Conservation (phyloP, 2,329 filamentous ascomycete species). For the Aureobasidium sp. region DNA sequence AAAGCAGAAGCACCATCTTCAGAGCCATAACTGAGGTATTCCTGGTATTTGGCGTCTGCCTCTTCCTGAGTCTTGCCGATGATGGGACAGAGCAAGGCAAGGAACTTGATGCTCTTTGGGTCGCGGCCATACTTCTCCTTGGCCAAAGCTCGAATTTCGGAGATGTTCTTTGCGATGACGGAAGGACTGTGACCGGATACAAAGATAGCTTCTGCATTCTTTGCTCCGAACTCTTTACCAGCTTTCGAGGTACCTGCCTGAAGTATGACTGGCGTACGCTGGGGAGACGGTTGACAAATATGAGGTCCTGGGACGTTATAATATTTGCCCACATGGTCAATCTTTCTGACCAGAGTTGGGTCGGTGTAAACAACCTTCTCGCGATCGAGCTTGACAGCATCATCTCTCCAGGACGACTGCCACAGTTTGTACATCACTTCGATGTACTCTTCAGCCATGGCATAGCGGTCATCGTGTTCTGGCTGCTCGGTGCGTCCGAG, state of each 20-base stretch:
- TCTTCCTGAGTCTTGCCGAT: conserved; percentile 60
- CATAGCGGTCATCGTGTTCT: conserved; percentile 60
- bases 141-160: not conserved
- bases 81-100: conserved; percentile 60
- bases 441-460: conserved; percentile 57
- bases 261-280: conserved; percentile 61
- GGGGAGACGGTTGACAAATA: conserved; percentile 58
- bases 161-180: conserved; percentile 37
- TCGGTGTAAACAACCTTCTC: conserved; percentile 54
- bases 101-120: conserved; percentile 56
- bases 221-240: conserved; percentile 60
- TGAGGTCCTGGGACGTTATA: conserved; percentile 60
- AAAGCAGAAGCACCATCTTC: conserved; percentile 61
- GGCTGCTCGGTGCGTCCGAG: conserved; percentile 52
- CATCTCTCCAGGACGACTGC: conserved; percentile 60
- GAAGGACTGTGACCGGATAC: conserved; percentile 30
- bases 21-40: conserved; percentile 55
- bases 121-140: conserved; percentile 47
- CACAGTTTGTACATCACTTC: conserved; percentile 60
- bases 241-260: conserved; percentile 63
- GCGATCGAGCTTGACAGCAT: conserved; percentile 56
- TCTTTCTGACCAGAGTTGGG: conserved; percentile 52
- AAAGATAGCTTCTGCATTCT: conserved; percentile 66
- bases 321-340: conserved; percentile 59
- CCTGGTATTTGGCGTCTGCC: conserved; percentile 55